These are phyloP conservation scores for Trichoderma aggressivum DNA, from an alignment of 2,329 filamentous ascomycete species.

Conservation along the genomic window DNA sequence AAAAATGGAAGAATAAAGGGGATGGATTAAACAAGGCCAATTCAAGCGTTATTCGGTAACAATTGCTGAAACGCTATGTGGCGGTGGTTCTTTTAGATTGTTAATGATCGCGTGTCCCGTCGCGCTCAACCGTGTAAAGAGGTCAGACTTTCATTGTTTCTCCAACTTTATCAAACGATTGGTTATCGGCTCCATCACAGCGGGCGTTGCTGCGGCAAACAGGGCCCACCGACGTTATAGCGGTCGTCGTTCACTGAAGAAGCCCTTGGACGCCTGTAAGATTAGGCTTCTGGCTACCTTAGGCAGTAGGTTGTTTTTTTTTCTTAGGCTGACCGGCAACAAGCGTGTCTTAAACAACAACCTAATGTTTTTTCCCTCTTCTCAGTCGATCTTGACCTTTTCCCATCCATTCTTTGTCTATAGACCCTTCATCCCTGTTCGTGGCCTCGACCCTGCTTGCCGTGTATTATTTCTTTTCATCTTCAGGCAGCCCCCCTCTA, in stretches of 20 bases:
- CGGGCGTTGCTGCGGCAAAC: constrained; percentile 28
- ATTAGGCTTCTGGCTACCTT: neutral
- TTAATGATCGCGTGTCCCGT: constrained; percentile 3
- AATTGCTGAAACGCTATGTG: neutral
- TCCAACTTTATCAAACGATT: neutral
- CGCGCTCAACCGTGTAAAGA: constrained; percentile 38
- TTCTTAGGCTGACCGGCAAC: constrained; percentile 8
- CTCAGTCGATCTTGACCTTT: constrained; percentile 3
- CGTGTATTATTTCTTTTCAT: neutral
- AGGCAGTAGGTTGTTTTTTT: neutral
- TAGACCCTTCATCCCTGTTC: neutral
- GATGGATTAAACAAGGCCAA: neutral
- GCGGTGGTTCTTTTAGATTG: neutral
- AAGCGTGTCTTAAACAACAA: constrained; percentile 8
- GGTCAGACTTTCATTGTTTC: constrained; percentile 12
- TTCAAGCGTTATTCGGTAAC: neutral
- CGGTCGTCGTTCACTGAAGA: neutral
- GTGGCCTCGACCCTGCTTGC: constrained; percentile 7
- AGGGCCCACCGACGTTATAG: neutral
- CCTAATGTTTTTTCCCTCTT: neutral
- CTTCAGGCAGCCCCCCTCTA: neutral
- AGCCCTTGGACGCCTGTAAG: neutral
- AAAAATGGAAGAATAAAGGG: neutral
- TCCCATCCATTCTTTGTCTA: neutral
- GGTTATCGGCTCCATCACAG: constrained; percentile 9